Percentiles rank a stretch among this genome's conserved stretches.
These are phyloP conservation scores for Dendrobium chrysotoxum DNA, from an alignment of 106 monocot genomes.

Conservation along the genomic window DNA sequence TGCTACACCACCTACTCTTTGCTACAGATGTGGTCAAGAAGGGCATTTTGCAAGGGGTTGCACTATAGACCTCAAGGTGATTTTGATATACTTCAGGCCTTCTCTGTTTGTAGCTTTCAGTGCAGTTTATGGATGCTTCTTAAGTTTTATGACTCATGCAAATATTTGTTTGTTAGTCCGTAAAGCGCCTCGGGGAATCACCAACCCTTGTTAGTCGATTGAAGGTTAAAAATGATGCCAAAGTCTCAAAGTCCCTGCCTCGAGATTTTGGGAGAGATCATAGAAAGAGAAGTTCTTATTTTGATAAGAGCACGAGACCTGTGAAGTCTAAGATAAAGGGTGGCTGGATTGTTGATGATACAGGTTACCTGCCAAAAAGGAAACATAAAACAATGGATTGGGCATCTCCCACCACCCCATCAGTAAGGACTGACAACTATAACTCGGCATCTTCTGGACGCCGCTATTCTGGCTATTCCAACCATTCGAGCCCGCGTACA, in stretches of 20 bases:
- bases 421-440: conserved; percentile 9
- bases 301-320: conserved; percentile 9
- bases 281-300: conserved; percentile 15
- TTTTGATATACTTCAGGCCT: neutral
- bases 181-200: conserved; percentile 5
- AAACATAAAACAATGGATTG: conserved; percentile 21
- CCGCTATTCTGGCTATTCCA: conserved; percentile 13
- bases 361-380: conserved; percentile 16
- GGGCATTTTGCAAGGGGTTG: conserved; percentile 97
- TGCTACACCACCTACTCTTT: conserved; percentile 32
- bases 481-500: conserved; percentile 23
- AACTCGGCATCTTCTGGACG: conserved; percentile 2
- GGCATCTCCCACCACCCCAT: conserved; percentile 21
- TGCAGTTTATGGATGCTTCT: conserved; percentile 1
- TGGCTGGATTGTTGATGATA: conserved; percentile 54
- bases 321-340: conserved; percentile 37
- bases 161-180: neutral
- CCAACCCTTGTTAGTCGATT: conserved; percentile 19
- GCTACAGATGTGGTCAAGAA: conserved; percentile 86
- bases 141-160: neutral
- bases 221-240: conserved; percentile 13
- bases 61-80: conserved; percentile 48
- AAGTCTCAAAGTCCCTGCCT: conserved; percentile 41
- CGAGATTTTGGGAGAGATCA: conserved; percentile 22
- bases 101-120: neutral